Base-by-base conservation (phyloP, 768 basidiomycete genomes). In the Xerocomus brunneocitrinus region DNA sequence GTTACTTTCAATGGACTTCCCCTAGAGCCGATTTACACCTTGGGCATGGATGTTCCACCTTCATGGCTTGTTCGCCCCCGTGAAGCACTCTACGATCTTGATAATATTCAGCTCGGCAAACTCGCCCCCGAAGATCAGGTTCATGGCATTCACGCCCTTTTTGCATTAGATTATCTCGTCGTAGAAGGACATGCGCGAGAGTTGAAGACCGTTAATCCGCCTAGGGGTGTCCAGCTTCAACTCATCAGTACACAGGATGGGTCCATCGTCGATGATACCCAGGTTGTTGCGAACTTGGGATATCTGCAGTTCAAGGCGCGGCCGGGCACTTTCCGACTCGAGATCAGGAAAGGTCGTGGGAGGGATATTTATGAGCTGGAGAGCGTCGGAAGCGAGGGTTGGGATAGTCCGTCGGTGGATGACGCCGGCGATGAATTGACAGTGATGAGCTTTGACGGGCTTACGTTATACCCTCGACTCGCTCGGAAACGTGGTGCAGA, bases 161-260 rank as follows among this genome's bases (percentile, higher is more conserved):
- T 94, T 73, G 84, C 85, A 47, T 84, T 98, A 6, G 93, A 98
- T 62, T 88, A 92, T 58, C 79, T 99, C 22, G 83, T 98, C 46
- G 80, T 98, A 41, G 95, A 98, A 66, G 97, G 97, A 2, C 95
- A 98, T 61, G 93, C 93, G 0, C 83, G 93, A 9, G 95, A 98
- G 54, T 62, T 71, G 5, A 63, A 63, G 8, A 79, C 82, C 2
- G 79, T 81, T 39, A 73, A 74, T 6, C 87, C 94, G 4, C 93
- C 97, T 0, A 83, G 95, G 12, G 97, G 97, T 5, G 76, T 98
- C 3, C 95, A 98, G 60, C 79, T 99, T 2, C 87, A 97, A 63
- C 81, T 99, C 1, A 74, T 80, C 3, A 73, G 71, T 12, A 67
- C 72, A 27, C 71, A 78, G 5, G 65, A 74, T 47, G 64, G 61